A percentile compares a stretch with the other conserved stretches of the same genome.
These are phyloP conservation scores for Apiospora rasikravindrae DNA, from an alignment of 2,329 filamentous ascomycete genomes.

Conservation along the genomic window DNA sequence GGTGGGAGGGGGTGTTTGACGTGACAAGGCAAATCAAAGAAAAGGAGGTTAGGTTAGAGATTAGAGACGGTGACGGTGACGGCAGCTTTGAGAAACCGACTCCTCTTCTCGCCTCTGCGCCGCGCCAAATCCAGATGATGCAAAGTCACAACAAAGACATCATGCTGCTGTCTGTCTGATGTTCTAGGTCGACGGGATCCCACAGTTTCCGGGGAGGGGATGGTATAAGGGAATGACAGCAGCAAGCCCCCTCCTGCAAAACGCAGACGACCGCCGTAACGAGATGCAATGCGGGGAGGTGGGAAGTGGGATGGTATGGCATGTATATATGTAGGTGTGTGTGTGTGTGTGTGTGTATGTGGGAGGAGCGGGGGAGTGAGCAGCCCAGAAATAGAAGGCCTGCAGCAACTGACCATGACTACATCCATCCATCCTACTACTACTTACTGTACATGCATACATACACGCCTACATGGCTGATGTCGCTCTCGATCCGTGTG, in stretches of 20 bases:
- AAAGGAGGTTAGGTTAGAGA: background rate
- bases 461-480: background rate
- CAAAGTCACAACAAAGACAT: slow-evolving; percentile 1
- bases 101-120: background rate
- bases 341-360: background rate
- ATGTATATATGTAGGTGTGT: background rate
- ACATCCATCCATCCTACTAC: background rate
- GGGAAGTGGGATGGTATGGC: background rate
- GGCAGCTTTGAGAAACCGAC: background rate
- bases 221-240: background rate
- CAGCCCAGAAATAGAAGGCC: slow-evolving; percentile 9
- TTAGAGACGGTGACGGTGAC: background rate
- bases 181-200: slow-evolving; percentile 5
- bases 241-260: background rate
- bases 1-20: background rate
- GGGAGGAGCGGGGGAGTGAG: slow-evolving; percentile 11
- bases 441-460: background rate
- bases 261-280: slow-evolving; percentile 1
- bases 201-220: background rate
- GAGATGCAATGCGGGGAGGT: slow-evolving; percentile 8
- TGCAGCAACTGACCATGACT: background rate
- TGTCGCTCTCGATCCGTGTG: background rate
- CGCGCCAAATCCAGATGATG: background rate
- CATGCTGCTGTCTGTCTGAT: background rate
- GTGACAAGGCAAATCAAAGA: background rate